Evolutionary conservation across 2,329 filamentous ascomycete species (phyloP).

Genomic region (Hypomyces rosellus): DNA sequence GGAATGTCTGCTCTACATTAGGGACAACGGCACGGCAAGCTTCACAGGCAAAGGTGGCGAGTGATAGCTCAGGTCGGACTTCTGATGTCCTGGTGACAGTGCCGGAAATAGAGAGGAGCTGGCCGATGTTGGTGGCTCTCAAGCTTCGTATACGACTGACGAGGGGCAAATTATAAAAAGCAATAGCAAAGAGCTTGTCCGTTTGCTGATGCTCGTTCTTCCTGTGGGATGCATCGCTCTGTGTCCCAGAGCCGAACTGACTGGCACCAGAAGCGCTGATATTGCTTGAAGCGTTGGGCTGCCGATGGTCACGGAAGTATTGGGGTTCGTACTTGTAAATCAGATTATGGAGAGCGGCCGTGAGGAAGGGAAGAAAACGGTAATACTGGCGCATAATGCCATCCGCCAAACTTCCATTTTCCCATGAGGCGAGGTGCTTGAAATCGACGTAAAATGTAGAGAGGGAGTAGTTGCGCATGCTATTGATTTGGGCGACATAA

Average conservation of each 20-base stretch:
- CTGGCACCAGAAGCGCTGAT: slow-evolving; percentile 62
- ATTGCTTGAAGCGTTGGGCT: slow-evolving; percentile 69
- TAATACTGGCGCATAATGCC: slow-evolving; percentile 90
- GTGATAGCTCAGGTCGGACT: slow-evolving; percentile 85
- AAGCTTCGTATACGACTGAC: slow-evolving; percentile 81
- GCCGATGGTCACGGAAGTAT: slow-evolving; percentile 89
- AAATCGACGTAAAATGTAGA: slow-evolving; percentile 85
- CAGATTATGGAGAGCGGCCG: slow-evolving; percentile 80
- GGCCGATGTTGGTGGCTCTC: slow-evolving; percentile 83
- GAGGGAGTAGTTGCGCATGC: slow-evolving; percentile 65
- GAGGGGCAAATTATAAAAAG: slow-evolving; percentile 87
- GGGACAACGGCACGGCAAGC: slow-evolving; percentile 76
- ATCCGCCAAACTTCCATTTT: slow-evolving; percentile 74
- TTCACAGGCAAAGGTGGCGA: slow-evolving; percentile 90
- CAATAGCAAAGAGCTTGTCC: slow-evolving; percentile 89
- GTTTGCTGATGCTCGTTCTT: slow-evolving; percentile 92
- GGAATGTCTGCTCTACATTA: slow-evolving; percentile 94
- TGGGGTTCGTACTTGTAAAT: slow-evolving; percentile 91
- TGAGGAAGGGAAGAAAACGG: slow-evolving; percentile 87
- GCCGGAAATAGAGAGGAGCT: slow-evolving; percentile 89
- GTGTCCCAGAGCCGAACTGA: slow-evolving; percentile 54
- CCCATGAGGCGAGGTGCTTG: slow-evolving; percentile 71
- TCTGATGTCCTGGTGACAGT: slow-evolving; percentile 96
- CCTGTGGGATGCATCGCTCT: slow-evolving; percentile 63
- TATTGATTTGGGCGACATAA: slow-evolving; percentile 78